A percentile compares a stretch with the other conserved stretches of the same genome.
Evolutionary conservation across 164 flowering plant genomes (phyloP).

Genomic region (Stephania japonica): DNA sequence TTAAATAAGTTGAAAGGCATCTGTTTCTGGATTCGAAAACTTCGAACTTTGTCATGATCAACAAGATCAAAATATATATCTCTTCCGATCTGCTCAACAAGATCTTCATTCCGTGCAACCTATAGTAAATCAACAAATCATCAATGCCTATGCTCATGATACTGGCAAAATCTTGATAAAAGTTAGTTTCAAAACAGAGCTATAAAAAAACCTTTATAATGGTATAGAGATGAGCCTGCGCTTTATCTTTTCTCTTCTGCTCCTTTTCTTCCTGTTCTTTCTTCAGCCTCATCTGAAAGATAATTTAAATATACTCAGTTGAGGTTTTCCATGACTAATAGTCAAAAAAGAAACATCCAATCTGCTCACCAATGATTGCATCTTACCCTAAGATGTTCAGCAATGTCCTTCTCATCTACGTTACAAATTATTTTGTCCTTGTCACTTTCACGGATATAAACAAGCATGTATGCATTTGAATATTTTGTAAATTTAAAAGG

Average conservation of each 20-base stretch:
- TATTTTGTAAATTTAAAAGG: conserved; percentile 53
- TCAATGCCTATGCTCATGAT: not conserved
- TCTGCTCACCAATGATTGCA: not conserved
- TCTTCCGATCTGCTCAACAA: conserved; percentile 42
- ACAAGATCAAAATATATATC: conserved; percentile 54
- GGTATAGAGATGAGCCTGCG: conserved; percentile 61
- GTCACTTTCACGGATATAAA: conserved; percentile 54
- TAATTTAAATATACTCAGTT: conserved; percentile 2
- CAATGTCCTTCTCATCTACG: conserved; percentile 53
- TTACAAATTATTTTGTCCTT: conserved; percentile 54
- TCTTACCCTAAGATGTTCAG: conserved; percentile 47
- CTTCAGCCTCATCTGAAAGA: conserved; percentile 35
- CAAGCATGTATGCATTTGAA: conserved; percentile 65
- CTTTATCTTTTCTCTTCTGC: conserved; percentile 50
- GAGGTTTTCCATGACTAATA: not conserved
- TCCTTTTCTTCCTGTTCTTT: conserved; percentile 52
- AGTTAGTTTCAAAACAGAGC: not conserved
- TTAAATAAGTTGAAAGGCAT: conserved; percentile 35
- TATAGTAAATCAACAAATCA: conserved; percentile 10
- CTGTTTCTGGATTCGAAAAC: conserved; percentile 48
- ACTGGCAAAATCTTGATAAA: not conserved
- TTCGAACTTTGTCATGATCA: conserved; percentile 44
- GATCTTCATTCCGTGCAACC: conserved; percentile 48
- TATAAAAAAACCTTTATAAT: conserved; percentile 44
- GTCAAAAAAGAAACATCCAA: not conserved